Evolutionary conservation across 345 rosid species (phyloP).

Genomic region (Eucalyptus cloeziana): DNA sequence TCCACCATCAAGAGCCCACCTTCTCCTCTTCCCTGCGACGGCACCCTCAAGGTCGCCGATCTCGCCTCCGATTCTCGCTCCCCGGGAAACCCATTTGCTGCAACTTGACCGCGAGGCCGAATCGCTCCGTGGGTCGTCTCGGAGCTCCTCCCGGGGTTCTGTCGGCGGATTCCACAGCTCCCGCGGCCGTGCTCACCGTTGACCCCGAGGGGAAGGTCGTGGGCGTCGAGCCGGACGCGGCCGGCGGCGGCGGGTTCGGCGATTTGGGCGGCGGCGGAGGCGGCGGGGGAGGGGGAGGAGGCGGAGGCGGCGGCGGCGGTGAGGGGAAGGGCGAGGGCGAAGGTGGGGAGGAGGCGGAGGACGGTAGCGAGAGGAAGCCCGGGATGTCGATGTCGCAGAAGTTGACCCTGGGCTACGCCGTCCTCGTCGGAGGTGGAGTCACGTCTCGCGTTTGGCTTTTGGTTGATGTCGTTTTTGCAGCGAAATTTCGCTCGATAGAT

Average conservation of each 20-base stretch:
- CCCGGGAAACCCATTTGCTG: neutral
- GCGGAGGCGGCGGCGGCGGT: neutral
- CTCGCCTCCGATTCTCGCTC: neutral
- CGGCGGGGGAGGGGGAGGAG: neutral
- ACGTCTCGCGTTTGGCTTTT: neutral
- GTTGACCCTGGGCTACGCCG: neutral
- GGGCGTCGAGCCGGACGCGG: conserved; percentile 1
- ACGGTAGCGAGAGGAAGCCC: conserved; percentile 18
- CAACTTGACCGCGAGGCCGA: neutral
- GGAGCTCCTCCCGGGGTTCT: neutral
- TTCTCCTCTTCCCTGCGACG: neutral
- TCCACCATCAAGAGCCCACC: conserved; percentile 1
- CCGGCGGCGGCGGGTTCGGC: neutral
- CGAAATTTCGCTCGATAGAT: neutral
- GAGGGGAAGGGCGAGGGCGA: conserved; percentile 7
- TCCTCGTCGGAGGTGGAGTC: neutral
- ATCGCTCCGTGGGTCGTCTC: neutral
- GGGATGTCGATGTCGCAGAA: conserved; percentile 54
- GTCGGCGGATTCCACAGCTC: neutral
- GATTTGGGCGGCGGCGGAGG: neutral
- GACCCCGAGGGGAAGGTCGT: conserved; percentile 7
- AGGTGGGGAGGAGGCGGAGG: conserved; percentile 18
- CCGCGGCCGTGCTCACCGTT: neutral
- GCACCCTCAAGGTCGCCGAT: neutral
- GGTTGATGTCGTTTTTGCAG: neutral